Evolutionary conservation across 768 basidiomycete species (phyloP).

Genomic region (Phanerochaete carnosa): DNA sequence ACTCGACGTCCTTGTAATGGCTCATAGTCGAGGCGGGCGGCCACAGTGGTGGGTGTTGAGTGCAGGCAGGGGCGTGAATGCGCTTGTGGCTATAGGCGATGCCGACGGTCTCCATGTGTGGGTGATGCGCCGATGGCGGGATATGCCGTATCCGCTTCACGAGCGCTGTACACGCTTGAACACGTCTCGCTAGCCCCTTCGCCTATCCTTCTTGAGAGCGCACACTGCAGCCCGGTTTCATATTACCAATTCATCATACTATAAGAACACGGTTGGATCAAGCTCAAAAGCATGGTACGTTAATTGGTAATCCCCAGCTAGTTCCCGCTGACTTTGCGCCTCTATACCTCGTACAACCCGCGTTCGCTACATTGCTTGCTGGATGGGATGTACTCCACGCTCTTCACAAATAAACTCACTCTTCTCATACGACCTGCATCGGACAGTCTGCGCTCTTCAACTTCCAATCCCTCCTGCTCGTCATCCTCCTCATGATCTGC

Average conservation of each 20-base stretch:
- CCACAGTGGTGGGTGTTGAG: background rate
- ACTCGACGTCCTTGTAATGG: slow-evolving; percentile 12
- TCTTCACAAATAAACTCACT: too few relatives aligned
- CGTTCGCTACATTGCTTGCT: background rate
- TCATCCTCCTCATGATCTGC: slow-evolving; percentile 91
- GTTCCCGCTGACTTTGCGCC: background rate
- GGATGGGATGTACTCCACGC: too few relatives aligned
- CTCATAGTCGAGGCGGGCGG: slow-evolving; percentile 1
- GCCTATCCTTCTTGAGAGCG: background rate
- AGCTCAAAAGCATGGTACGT: background rate
- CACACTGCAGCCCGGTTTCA: too few relatives aligned
- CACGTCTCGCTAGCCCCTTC: background rate
- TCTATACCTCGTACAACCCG: background rate
- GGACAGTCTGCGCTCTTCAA: slow-evolving; percentile 93
- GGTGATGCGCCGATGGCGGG: too few relatives aligned
- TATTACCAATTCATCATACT: too few relatives aligned
- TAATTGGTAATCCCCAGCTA: background rate
- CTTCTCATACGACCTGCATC: too few relatives aligned
- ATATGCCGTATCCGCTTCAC: too few relatives aligned
- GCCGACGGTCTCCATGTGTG: background rate
- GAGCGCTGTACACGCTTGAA: background rate
- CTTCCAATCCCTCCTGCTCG: slow-evolving; percentile 92
- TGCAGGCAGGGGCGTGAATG: background rate
- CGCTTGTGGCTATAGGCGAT: background rate
- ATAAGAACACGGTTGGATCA: too few relatives aligned